phyloP scores from a whole-genome alignment of 2,329 filamentous ascomycete species.

The Didymella arachidicola region DNA sequence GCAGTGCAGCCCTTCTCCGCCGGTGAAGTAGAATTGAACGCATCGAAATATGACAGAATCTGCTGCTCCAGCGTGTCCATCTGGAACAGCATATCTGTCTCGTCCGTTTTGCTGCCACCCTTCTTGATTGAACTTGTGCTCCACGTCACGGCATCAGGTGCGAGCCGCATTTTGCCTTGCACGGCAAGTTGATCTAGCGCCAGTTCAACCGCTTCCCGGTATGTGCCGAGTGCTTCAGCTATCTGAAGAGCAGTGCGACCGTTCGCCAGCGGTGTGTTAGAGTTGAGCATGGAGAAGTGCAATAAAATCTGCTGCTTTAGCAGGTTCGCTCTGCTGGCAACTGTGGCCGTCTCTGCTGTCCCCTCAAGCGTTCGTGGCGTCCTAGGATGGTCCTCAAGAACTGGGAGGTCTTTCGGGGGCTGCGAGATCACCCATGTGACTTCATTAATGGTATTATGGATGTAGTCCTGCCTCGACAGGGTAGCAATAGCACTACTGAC shows the following conservation, averaged over 20 bases:
- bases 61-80: constrained; percentile 13
- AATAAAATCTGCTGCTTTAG: constrained; percentile 13
- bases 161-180: constrained; percentile 11
- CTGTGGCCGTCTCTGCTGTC: too few relatives aligned
- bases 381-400: neutral
- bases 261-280: neutral
- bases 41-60: constrained; percentile 5
- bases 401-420: constrained; percentile 19
- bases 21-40: neutral
- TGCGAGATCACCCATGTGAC: constrained; percentile 31
- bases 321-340: constrained; percentile 1
- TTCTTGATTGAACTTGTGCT: neutral
- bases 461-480: constrained; percentile 11
- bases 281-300: constrained; percentile 1
- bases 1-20: constrained; percentile 1
- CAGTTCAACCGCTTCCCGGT: constrained; percentile 7
- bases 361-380: neutral
- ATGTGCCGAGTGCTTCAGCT: neutral
- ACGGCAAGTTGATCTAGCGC: constrained; percentile 11
- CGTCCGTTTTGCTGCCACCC: neutral
- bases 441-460: constrained; percentile 28
- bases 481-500: constrained; percentile 3
- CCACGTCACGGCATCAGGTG: constrained; percentile 13
- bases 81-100: constrained; percentile 10
- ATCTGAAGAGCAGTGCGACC: constrained; percentile 5